These are phyloP conservation scores for Lonicera japonica DNA, from an alignment of 129 eudicot species.

Conservation along the genomic window DNA sequence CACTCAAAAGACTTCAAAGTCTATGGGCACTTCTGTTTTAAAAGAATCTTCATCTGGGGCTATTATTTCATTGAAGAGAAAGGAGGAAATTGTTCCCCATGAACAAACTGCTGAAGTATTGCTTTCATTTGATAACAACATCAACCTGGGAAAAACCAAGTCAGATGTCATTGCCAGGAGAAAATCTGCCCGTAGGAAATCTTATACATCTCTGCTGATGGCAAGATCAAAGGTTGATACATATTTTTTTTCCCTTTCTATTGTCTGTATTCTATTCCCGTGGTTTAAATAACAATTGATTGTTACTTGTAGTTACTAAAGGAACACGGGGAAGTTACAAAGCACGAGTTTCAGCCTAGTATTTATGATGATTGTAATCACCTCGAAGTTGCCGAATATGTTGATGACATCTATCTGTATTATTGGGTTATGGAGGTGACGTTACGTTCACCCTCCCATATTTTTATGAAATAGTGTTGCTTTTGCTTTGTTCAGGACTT, in stretches of 20 bases:
- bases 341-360: constrained; percentile 44
- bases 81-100: constrained; percentile 21
- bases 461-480: not conserved
- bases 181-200: constrained; percentile 67
- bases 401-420: constrained; percentile 87
- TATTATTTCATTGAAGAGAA: constrained; percentile 34
- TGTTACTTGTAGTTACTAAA: constrained; percentile 37
- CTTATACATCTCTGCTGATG: constrained; percentile 64
- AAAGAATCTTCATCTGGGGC: constrained; percentile 24
- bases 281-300: constrained; percentile 7
- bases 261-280: not conserved
- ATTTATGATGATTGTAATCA: constrained; percentile 74
- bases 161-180: constrained; percentile 31
- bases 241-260: not conserved
- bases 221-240: constrained; percentile 67
- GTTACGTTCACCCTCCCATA: constrained; percentile 7
- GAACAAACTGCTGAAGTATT: constrained; percentile 33
- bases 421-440: constrained; percentile 93
- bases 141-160: constrained; percentile 20
- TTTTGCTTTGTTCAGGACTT: not conserved
- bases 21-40: constrained; percentile 19
- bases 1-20: constrained; percentile 28
- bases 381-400: constrained; percentile 92
- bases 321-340: constrained; percentile 28
- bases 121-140: constrained; percentile 14